Conservation (phyloP, 2,329 filamentous ascomycete species). For the Helotiales sp. region DNA sequence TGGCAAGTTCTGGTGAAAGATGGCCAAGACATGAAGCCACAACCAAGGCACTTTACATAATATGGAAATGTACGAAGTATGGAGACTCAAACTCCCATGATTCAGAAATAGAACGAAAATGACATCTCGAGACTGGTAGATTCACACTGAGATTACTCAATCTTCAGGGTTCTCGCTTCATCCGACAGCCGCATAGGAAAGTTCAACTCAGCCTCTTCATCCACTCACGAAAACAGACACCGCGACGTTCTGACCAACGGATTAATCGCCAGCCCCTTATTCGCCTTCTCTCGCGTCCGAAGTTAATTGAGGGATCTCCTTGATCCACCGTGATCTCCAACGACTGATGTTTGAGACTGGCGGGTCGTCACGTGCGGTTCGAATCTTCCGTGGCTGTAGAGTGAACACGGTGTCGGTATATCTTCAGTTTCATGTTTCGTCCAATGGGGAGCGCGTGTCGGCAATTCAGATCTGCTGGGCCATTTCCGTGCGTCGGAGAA, state of each 20-base stretch:
- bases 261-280: neutral
- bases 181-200: neutral
- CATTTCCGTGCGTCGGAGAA: neutral
- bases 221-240: neutral
- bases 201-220: neutral
- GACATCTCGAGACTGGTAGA: neutral
- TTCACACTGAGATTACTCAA: neutral
- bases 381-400: neutral
- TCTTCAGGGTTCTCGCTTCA: neutral
- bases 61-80: neutral
- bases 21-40: neutral
- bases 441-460: neutral
- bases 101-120: neutral
- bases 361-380: neutral
- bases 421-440: neutral
- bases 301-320: neutral
- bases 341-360: conserved; percentile 12
- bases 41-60: neutral
- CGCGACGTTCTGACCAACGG: neutral
- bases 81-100: neutral
- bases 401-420: neutral
- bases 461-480: neutral
- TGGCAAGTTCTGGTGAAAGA: neutral
- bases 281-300: too few relatives aligned
- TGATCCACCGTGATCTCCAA: conserved; percentile 10